Evolutionary conservation across 257 asterid species (phyloP), one percentile per base, ranked within the genome.

Genomic region (Solanum acaule): DNA sequence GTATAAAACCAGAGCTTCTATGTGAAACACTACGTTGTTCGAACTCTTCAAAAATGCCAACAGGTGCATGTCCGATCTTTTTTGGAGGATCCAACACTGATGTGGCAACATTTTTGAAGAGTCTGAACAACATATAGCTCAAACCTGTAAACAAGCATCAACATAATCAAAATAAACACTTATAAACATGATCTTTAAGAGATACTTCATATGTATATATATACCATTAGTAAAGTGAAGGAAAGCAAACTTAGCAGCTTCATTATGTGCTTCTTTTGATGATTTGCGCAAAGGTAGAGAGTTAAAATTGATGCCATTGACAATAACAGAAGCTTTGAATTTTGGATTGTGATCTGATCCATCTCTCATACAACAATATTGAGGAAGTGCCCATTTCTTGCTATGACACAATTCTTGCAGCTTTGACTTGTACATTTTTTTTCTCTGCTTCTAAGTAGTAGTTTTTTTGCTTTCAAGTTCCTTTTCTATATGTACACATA

Each of bases 281-380:
- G 93, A 92, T 68, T 79, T 93, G 71, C 87, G 89, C 70, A 90
- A 84, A 31, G 87, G 37, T 14, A 73, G 42, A 15, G 91, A 31
- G 81, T 91, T 89, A 61, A 93, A 93, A 63, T 86, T 91, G 89
- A 52, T 13, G 68, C 94, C 93, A 49, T 75, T 31, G 31, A 91
- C 93, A 83, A 90, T 49, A 5, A 92, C 94, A 25, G 94, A 91
- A 83, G 95, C 95, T 90, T 89, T 93, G 86, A 91, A 93, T 65
- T 73, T 88, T 5, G 94, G 93, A 87, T 56, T 22, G 68, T 93
- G 95, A n/a, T 90, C 94, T 76, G 79, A 63, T 70, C 94, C 95
- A 86, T 90, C 92, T 87, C 72, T 90, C 86, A 90, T 61, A 89
- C 84, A 79, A 20, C 93, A 83, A 90, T 93, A 93, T 42, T 35